Percentiles rank a stretch among this genome's conserved stretches.
These are phyloP conservation scores for Chaetomiaceae sp. DNA, from an alignment of 2,329 filamentous ascomycete species.

Conservation along the genomic window DNA sequence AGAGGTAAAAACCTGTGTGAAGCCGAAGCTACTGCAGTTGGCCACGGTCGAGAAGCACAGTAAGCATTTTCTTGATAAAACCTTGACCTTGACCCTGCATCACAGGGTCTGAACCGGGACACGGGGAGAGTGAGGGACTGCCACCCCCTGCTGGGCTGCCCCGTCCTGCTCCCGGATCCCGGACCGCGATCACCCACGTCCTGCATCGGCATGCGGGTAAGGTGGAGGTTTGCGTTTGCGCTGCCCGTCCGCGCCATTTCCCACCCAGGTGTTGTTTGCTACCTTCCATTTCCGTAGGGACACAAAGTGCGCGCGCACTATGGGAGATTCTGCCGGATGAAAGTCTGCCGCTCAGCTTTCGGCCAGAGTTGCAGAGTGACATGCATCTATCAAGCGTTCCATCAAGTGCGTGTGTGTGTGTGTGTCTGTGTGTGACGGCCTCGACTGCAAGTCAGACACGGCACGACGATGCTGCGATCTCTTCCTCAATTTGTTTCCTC, in stretches of 20 bases:
- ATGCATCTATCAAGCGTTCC: too few species aligned
- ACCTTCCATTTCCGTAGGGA: background rate
- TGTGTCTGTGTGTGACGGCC: too few species aligned
- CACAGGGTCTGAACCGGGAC: background rate
- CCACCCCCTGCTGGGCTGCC: background rate
- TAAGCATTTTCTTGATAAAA: background rate
- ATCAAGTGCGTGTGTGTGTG: too few species aligned
- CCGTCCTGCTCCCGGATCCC: background rate
- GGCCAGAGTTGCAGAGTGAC: too few species aligned
- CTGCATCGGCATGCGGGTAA: background rate
- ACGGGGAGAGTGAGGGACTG: too few species aligned
- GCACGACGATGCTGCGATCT: too few species aligned
- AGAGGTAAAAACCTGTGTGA: too few species aligned
- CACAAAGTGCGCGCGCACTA: background rate
- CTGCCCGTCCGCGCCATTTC: background rate
- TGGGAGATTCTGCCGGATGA: slow-evolving; percentile 7
- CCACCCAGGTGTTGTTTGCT: background rate
- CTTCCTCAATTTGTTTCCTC: too few species aligned
- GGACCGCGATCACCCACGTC: slow-evolving; percentile 1
- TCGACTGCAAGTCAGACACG: too few species aligned
- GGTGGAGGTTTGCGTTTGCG: too few species aligned
- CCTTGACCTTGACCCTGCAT: background rate
- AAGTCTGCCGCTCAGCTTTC: background rate
- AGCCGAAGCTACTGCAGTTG: too few species aligned
- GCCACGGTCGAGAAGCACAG: background rate